phyloP scores from a whole-genome alignment of 23 red algal species.

The Gracilariopsis chorda region DNA sequence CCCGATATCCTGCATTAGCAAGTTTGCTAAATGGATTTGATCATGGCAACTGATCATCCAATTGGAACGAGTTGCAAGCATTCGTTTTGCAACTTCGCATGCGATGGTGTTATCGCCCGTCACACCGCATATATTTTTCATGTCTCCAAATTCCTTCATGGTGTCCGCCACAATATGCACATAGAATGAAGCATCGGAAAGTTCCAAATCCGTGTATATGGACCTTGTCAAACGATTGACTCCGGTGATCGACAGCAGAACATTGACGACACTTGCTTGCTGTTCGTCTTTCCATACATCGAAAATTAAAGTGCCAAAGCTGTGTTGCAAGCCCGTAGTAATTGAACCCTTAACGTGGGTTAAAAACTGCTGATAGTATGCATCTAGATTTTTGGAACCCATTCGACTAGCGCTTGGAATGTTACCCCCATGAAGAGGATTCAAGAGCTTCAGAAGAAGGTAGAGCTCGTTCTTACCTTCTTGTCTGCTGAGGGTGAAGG shows the following conservation, averaged over 20 bases:
- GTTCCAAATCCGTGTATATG: background rate
- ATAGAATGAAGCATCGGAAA: background rate
- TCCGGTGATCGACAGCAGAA: background rate
- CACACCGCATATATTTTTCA: background rate
- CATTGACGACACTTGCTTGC: background rate
- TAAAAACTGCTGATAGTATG: background rate
- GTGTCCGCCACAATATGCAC: background rate
- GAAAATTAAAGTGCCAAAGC: background rate
- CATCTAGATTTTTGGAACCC: background rate
- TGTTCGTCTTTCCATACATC: background rate
- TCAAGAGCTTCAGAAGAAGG: background rate
- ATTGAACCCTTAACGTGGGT: background rate
- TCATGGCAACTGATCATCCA: background rate
- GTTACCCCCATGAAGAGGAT: background rate
- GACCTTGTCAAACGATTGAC: background rate
- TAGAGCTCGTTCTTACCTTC: background rate
- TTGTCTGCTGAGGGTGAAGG: background rate
- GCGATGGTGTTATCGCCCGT: background rate
- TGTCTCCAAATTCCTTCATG: background rate
- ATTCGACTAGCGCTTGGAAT: background rate
- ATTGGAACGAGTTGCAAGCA: background rate
- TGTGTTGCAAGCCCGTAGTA: background rate
- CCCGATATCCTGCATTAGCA: background rate
- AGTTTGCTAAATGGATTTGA: background rate
- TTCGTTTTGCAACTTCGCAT: background rate